These are phyloP conservation scores for Neurospora cerealis DNA, from an alignment of 495 filamentous ascomycete genomes.

Conservation along the genomic window DNA sequence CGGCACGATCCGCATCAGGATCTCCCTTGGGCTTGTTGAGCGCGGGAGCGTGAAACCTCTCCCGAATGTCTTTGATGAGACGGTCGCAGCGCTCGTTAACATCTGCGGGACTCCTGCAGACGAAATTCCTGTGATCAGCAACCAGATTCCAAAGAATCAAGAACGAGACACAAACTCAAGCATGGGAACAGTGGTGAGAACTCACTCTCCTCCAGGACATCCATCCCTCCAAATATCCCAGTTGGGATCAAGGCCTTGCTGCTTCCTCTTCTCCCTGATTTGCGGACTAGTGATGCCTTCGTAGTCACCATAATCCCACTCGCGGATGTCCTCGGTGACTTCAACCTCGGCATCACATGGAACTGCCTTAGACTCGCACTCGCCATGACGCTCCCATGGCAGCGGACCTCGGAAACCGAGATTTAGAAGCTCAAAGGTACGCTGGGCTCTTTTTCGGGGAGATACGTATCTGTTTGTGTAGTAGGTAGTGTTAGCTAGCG, in stretches of 20 bases:
- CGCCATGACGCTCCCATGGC: conserved; percentile 37
- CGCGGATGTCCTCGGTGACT: conserved; percentile 68
- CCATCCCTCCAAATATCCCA: conserved; percentile 88
- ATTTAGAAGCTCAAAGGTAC: conserved; percentile 79
- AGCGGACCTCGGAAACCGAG: conserved; percentile 31
- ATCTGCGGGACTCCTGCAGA: conserved; percentile 45
- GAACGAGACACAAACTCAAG: not conserved
- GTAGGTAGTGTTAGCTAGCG: not conserved
- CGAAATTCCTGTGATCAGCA: not conserved
- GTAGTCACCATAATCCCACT: conserved; percentile 96
- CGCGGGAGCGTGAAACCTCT: conserved; percentile 42
- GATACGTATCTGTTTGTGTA: conserved; percentile 57
- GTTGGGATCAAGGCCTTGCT: conserved; percentile 43
- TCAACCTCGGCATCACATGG: conserved; percentile 44
- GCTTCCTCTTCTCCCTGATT: conserved; percentile 53
- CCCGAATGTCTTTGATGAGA: conserved; percentile 63
- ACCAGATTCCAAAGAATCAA: not conserved
- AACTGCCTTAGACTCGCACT: conserved; percentile 16
- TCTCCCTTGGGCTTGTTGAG: conserved; percentile 39
- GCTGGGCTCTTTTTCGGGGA: conserved; percentile 74
- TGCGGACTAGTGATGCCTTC: conserved; percentile 74
- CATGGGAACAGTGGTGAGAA: not conserved
- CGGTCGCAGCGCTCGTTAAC: conserved; percentile 60
- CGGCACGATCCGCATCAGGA: conserved; percentile 22
- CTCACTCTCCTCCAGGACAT: conserved; percentile 57